Conservation (phyloP, 2,329 filamentous ascomycete genomes). For the Aspergillus aculeatinus region DNA sequence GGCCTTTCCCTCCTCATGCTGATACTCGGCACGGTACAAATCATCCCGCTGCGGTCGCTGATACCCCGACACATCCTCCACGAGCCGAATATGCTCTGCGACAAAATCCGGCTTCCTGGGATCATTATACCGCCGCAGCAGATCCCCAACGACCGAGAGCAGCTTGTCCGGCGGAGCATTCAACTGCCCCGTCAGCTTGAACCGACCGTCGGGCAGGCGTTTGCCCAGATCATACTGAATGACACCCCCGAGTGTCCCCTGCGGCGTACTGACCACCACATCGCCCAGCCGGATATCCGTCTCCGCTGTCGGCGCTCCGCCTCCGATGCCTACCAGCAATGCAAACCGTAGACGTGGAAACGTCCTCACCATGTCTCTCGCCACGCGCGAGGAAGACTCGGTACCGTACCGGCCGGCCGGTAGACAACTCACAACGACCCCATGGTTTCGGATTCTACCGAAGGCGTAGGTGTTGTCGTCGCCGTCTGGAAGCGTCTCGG, state of each 20-base stretch:
- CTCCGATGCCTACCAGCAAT: conserved; percentile 32
- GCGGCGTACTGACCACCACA: conserved; percentile 26
- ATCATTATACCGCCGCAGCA: background rate
- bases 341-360: conserved; percentile 18
- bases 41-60: no score
- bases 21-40: no score
- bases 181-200: background rate
- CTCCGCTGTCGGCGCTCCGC: conserved; percentile 24
- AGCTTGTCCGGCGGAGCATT: conserved; percentile 4
- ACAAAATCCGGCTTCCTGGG: no score
- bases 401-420: conserved; percentile 21
- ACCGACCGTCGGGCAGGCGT: background rate
- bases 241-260: conserved; percentile 18
- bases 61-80: no score
- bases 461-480: conserved; percentile 27
- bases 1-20: background rate
- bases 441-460: conserved; percentile 22
- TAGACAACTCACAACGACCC: conserved; percentile 28
- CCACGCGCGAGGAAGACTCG: conserved; percentile 21
- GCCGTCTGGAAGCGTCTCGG: conserved; percentile 21
- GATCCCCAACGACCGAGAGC: background rate
- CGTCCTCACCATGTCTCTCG: conserved; percentile 20
- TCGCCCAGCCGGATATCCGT: conserved; percentile 33
- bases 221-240: conserved; percentile 31
- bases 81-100: background rate